These are phyloP conservation scores for Mesembryanthemum crystallinum DNA, from an alignment of 148 eudicot genomes.

Conservation along the genomic window DNA sequence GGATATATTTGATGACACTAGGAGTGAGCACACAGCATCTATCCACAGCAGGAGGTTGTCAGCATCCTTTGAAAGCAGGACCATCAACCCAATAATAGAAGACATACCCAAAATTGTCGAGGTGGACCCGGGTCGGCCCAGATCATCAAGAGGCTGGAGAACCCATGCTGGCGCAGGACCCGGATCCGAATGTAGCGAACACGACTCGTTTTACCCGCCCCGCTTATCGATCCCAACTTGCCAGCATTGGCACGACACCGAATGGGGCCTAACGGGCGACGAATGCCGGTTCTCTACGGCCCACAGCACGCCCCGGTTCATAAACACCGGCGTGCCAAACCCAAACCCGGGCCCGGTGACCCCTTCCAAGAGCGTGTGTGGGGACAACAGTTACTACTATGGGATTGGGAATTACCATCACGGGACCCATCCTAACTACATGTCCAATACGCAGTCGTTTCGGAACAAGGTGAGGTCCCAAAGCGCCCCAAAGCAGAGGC, in stretches of 20 bases:
- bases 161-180: slow-evolving; percentile 25
- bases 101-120: slow-evolving; percentile 72
- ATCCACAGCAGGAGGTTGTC: slow-evolving; percentile 66
- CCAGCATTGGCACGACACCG: slow-evolving; percentile 39
- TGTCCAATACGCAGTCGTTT: slow-evolving; percentile 59
- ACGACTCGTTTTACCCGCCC: slow-evolving; percentile 41
- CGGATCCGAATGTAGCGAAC: slow-evolving; percentile 26
- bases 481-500: slow-evolving; percentile 69
- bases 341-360: slow-evolving; percentile 28
- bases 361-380: slow-evolving; percentile 50
- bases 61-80: slow-evolving; percentile 52
- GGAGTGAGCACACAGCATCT: slow-evolving; percentile 42
- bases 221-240: slow-evolving; percentile 42
- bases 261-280: slow-evolving; percentile 47
- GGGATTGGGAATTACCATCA: slow-evolving; percentile 27
- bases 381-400: slow-evolving; percentile 15
- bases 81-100: slow-evolving; percentile 34
- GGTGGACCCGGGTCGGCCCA: slow-evolving; percentile 61
- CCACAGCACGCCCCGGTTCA: slow-evolving; percentile 56
- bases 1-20: slow-evolving; percentile 57
- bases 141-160: slow-evolving; percentile 24
- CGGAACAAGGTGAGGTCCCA: slow-evolving; percentile 66
- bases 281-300: slow-evolving; percentile 61
- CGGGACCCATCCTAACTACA: slow-evolving; percentile 40
- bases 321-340: slow-evolving; percentile 25